Percentiles rank a stretch among this genome's conserved stretches.
phyloP scores from a whole-genome alignment of 2,329 filamentous ascomycete genomes.

The Aspergillus ruber region DNA sequence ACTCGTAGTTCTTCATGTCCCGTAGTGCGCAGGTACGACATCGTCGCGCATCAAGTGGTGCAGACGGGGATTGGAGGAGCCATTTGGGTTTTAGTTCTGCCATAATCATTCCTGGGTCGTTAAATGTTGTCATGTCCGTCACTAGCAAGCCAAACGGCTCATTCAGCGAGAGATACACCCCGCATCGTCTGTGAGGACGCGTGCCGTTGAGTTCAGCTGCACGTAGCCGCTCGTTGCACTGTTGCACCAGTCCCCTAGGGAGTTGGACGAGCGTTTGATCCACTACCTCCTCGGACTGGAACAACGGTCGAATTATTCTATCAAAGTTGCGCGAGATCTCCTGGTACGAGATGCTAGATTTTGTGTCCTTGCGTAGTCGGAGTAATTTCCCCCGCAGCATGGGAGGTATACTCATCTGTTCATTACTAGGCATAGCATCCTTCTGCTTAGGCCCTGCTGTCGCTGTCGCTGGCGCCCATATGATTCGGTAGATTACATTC shows the following conservation, averaged over 20 bases:
- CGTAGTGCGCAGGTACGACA: constrained; percentile 69
- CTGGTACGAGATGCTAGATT: constrained; percentile 48
- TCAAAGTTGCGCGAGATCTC: constrained; percentile 37
- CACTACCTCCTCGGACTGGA: constrained; percentile 50
- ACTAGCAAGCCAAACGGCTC: constrained; percentile 62
- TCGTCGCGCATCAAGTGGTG: constrained; percentile 55
- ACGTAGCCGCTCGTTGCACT: constrained; percentile 50
- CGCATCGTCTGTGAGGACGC: constrained; percentile 45
- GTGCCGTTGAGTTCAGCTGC: constrained; percentile 38
- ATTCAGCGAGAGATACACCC: constrained; percentile 48
- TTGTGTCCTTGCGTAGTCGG: constrained; percentile 55
- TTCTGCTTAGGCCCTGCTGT: constrained; percentile 21
- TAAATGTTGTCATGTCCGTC: constrained; percentile 60
- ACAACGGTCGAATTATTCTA: constrained; percentile 47
- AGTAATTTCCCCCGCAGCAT: constrained; percentile 45
- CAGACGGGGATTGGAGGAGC: constrained; percentile 68
- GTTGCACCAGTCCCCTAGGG: constrained; percentile 37
- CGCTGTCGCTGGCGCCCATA: constrained; percentile 28
- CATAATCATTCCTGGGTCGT: constrained; percentile 33
- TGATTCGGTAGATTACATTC: constrained; percentile 66
- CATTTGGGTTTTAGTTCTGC: constrained; percentile 82
- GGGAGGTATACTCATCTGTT: constrained; percentile 13
- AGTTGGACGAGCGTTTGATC: constrained; percentile 50
- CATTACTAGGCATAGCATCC: constrained; percentile 11
- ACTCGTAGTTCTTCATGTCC: constrained; percentile 41